These are phyloP conservation scores for Cladosporium velox DNA, from an alignment of 2,329 filamentous ascomycete genomes.

Conservation along the genomic window DNA sequence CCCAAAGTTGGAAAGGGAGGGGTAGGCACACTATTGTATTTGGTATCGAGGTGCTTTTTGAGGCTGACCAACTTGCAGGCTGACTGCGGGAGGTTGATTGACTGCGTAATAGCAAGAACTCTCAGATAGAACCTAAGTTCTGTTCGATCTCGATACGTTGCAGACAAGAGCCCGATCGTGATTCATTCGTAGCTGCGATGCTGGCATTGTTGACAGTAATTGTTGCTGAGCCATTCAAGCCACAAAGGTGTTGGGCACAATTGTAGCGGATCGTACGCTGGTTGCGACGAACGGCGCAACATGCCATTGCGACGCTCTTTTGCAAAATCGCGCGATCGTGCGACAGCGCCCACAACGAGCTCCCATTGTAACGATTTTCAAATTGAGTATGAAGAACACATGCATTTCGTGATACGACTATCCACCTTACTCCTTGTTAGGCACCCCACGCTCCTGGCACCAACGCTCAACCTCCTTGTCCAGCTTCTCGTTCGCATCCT, in stretches of 20 bases:
- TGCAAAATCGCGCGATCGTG: not conserved
- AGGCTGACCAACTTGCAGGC: not conserved
- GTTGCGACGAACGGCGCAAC: too few species aligned
- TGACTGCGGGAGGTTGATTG: slow-evolving; percentile 2
- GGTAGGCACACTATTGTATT: not conserved
- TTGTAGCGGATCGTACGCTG: not conserved
- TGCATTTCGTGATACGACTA: not conserved
- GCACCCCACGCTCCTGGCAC: slow-evolving; percentile 44
- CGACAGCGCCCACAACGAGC: not conserved
- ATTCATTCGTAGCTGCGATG: not conserved
- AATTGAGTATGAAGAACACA: not conserved
- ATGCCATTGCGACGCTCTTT: not conserved
- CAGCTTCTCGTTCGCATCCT: slow-evolving; percentile 65
- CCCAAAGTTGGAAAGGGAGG: slow-evolving; percentile 5
- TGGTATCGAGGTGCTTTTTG: not conserved
- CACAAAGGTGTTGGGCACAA: not conserved
- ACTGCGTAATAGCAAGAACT: not conserved
- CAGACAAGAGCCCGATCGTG: not conserved
- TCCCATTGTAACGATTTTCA: not conserved
- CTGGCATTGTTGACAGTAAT: not conserved
- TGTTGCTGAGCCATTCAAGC: not conserved
- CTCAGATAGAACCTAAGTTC: not conserved
- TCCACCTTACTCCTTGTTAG: not conserved
- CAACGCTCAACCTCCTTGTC: slow-evolving; percentile 75
- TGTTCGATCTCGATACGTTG: not conserved